Conservation (phyloP, 305 asterid genomes). For the Fraxinus latifolia region DNA sequence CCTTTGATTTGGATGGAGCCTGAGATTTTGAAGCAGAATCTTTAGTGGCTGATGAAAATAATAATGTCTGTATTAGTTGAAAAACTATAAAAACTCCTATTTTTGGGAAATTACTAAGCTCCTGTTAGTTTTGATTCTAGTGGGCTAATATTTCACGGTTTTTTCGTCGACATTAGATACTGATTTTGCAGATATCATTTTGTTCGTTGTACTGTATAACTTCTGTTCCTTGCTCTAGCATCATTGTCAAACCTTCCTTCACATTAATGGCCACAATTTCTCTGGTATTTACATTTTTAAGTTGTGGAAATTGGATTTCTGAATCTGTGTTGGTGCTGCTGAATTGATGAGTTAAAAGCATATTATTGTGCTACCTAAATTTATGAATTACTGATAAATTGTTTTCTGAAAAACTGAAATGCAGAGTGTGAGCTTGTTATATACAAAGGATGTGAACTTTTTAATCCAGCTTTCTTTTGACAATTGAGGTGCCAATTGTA, state of each 20-base stretch:
- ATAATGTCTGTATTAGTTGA: neutral
- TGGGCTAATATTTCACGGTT: neutral
- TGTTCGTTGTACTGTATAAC: neutral
- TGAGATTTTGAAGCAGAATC: neutral
- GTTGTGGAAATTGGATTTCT: neutral
- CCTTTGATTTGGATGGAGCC: neutral
- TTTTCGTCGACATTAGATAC: neutral
- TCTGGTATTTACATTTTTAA: neutral
- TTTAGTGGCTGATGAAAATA: neutral
- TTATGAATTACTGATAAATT: neutral
- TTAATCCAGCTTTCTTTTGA: neutral
- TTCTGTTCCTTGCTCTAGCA: neutral
- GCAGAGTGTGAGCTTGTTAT: neutral
- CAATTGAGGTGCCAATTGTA: neutral
- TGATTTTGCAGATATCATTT: neutral
- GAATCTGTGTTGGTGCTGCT: neutral
- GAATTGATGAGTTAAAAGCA: neutral
- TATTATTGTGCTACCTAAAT: neutral
- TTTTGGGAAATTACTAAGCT: neutral
- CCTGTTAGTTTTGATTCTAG: neutral
- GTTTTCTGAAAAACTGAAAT: neutral
- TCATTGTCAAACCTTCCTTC: neutral
- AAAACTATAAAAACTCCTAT: neutral
- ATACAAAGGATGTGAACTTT: neutral
- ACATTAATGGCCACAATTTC: neutral